These are phyloP conservation scores for Cylindrotheca closterium DNA, from an alignment of 108 stramenopile genomes.

Conservation along the genomic window DNA sequence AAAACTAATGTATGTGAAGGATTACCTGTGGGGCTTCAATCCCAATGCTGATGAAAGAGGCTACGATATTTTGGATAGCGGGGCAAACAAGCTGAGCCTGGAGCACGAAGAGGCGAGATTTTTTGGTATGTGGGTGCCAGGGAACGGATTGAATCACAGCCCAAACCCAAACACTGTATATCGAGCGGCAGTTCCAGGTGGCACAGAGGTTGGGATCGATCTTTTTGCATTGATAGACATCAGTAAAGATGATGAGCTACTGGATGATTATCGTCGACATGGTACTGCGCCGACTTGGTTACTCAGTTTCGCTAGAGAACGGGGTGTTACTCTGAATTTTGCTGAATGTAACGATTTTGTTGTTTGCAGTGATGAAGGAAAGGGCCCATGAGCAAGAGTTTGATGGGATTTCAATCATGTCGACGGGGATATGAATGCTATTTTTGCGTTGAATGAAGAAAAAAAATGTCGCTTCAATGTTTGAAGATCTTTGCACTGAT, in stretches of 20 bases:
- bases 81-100: background rate
- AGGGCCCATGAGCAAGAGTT: too few species aligned
- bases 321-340: constrained; percentile 39
- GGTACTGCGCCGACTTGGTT: constrained; percentile 34
- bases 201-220: constrained; percentile 25
- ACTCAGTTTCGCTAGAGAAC: constrained; percentile 22
- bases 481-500: too few species aligned
- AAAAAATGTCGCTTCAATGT: too few species aligned
- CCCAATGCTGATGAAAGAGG: constrained; percentile 32
- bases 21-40: constrained; percentile 48
- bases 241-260: constrained; percentile 24
- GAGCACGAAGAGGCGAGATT: constrained; percentile 12
- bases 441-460: too few species aligned
- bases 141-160: constrained; percentile 46
- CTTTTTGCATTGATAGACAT: constrained; percentile 37
- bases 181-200: background rate
- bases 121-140: constrained; percentile 50
- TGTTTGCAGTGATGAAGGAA: background rate
- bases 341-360: constrained; percentile 47
- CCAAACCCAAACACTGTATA: constrained; percentile 40
- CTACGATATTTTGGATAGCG: constrained; percentile 8
- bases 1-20: constrained; percentile 30
- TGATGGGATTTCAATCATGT: too few species aligned
- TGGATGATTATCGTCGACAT: constrained; percentile 44
- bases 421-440: too few species aligned